These are phyloP conservation scores for Leishmania mexicana DNA, from an alignment of 208 protist species.

Conservation along the genomic window DNA sequence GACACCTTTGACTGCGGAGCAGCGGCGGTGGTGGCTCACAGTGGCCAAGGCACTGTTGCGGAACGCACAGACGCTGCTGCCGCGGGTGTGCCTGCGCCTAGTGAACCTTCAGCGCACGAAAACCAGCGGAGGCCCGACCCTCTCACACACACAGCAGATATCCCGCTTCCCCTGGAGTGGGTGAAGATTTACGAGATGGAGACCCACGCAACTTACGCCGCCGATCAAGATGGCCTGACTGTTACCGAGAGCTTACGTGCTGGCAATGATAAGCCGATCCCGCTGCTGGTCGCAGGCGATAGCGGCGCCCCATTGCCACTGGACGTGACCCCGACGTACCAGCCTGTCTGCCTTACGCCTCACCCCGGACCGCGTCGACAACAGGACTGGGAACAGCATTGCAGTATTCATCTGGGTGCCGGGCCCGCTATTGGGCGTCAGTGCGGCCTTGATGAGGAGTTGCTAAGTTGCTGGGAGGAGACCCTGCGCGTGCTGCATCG, in stretches of 20 bases:
- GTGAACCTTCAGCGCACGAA: not conserved
- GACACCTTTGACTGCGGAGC: not conserved
- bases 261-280: not conserved
- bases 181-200: constrained; percentile 54
- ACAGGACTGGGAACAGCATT: constrained; percentile 27
- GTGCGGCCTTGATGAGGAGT: constrained; percentile 35
- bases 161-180: constrained; percentile 48
- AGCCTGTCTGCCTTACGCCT: constrained; percentile 34
- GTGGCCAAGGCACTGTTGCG: not conserved
- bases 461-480: constrained; percentile 37
- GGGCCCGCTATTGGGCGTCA: constrained; percentile 35
- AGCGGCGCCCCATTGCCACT: constrained; percentile 4
- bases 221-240: not conserved
- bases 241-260: not conserved
- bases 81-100: not conserved
- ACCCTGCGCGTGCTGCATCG: constrained; percentile 23
- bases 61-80: not conserved
- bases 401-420: constrained; percentile 7
- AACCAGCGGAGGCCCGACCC: not conserved
- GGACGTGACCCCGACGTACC: constrained; percentile 50
- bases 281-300: not conserved
- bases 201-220: constrained; percentile 34
- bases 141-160: not conserved
- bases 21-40: not conserved
- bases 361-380: constrained; percentile 13